These are phyloP conservation scores for Bryoglossum gracile DNA, from an alignment of 495 filamentous ascomycete genomes.

Conservation along the genomic window DNA sequence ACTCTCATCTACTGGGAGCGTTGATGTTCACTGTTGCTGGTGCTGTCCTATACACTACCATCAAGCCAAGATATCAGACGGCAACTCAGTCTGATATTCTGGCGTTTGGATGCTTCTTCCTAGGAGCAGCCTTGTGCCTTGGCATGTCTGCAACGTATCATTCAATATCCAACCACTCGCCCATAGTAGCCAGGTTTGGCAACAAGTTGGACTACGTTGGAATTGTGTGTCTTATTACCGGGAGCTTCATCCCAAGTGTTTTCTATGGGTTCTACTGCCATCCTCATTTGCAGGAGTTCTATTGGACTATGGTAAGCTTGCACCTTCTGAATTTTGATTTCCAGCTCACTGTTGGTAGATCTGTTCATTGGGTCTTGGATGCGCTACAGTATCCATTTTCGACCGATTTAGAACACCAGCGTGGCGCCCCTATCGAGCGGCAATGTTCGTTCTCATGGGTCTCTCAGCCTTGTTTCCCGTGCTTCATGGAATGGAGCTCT, in stretches of 20 bases:
- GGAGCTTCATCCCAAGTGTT: constrained; percentile 77
- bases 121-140: constrained; percentile 65
- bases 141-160: constrained; percentile 82
- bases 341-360: constrained; percentile 49
- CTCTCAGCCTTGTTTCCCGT: constrained; percentile 75
- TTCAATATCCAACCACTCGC: constrained; percentile 61
- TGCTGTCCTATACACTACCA: constrained; percentile 36
- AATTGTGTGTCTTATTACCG: constrained; percentile 82
- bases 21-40: constrained; percentile 38
- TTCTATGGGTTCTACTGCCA: constrained; percentile 81
- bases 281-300: constrained; percentile 51
- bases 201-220: constrained; percentile 86
- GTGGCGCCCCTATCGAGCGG: constrained; percentile 78
- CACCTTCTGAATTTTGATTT: neutral
- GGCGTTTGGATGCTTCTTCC: constrained; percentile 73
- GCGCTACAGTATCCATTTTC: constrained; percentile 64
- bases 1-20: constrained; percentile 71
- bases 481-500: constrained; percentile 58
- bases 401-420: constrained; percentile 74
- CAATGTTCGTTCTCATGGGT: constrained; percentile 88
- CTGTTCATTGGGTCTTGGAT: constrained; percentile 63
- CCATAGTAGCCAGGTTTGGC: constrained; percentile 46
- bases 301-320: constrained; percentile 62
- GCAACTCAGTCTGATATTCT: constrained; percentile 58
- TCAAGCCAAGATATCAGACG: constrained; percentile 60